Percentiles rank a stretch among this genome's conserved stretches.
phyloP scores from a whole-genome alignment of 1,284 basidiomycete genomes.

The Termitomyces sp. region DNA sequence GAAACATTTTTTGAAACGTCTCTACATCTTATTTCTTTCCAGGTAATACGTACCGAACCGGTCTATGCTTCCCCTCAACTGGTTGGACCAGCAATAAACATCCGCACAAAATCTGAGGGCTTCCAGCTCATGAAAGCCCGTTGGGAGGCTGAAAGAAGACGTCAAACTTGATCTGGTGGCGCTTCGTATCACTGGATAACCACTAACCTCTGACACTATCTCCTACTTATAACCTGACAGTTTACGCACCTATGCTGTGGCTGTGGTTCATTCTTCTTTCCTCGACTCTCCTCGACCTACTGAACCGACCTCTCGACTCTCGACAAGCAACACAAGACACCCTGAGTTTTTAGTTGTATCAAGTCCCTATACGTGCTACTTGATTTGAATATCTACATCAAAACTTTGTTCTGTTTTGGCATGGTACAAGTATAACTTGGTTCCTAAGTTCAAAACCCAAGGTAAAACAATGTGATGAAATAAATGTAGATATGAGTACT shows the following conservation, averaged over 20 bases:
- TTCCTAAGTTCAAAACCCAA: neutral
- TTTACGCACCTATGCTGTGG: neutral
- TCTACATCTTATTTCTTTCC: neutral
- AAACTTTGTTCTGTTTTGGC: neutral
- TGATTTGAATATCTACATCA: neutral
- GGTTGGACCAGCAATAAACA: conserved; percentile 38
- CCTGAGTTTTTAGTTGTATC: neutral
- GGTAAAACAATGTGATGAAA: neutral
- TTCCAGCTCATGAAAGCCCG: conserved; percentile 59
- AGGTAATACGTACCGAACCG: conserved; percentile 76
- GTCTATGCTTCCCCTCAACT: conserved; percentile 52
- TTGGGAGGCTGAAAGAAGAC: conserved; percentile 61
- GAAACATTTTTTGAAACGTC: neutral
- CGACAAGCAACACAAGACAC: neutral
- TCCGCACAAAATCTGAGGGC: conserved; percentile 64
- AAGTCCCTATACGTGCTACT: neutral
- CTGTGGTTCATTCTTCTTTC: conserved; percentile 2
- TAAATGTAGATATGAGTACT: neutral
- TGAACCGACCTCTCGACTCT: neutral
- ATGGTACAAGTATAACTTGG: neutral
- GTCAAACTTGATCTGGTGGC: conserved; percentile 12
- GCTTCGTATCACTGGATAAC: neutral
- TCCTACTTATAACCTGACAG: conserved; percentile 2
- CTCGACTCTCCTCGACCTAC: neutral
- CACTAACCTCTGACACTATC: neutral